phyloP scores from a whole-genome alignment of 139 green algal species.

The Micromonas commoda region DNA sequence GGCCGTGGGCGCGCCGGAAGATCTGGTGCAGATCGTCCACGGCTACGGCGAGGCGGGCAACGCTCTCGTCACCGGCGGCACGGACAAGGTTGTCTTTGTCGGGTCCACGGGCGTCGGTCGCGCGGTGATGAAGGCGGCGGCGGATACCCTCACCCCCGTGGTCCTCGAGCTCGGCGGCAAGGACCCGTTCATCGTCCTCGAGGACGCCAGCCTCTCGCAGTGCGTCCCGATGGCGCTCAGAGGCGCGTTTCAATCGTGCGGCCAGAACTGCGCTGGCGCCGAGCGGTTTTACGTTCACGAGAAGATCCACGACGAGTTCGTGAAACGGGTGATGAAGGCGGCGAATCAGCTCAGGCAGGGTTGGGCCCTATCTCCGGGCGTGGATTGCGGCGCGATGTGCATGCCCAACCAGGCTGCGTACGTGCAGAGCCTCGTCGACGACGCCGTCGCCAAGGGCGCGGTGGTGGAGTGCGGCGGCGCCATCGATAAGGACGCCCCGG shows the following conservation, averaged over 20 bases:
- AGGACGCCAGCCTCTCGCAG: constrained; percentile 77
- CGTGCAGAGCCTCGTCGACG: constrained; percentile 79
- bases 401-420: constrained; percentile 80
- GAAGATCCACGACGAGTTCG: constrained; percentile 55
- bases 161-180: constrained; percentile 96
- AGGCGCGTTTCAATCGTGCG: constrained; percentile 82
- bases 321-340: constrained; percentile 41
- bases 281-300: constrained; percentile 91
- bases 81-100: constrained; percentile 90
- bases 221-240: constrained; percentile 60
- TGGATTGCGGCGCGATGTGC: constrained; percentile 90
- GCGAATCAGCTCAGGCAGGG: constrained; percentile 40
- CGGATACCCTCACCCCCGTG: constrained; percentile 68
- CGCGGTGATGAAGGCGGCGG: constrained; percentile 38
- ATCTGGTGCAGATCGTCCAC: constrained; percentile 90
- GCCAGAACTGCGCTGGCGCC: constrained; percentile 92
- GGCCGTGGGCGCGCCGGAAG: constrained; percentile 65
- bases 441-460: constrained; percentile 78
- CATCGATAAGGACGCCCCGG: neutral
- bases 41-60: constrained; percentile 81
- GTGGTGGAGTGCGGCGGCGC: constrained; percentile 61
- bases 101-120: constrained; percentile 61
- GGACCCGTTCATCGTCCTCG: constrained; percentile 87
- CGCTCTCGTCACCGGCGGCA: constrained; percentile 74
- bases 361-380: constrained; percentile 34